These are phyloP conservation scores for Candida sanyaensis DNA, from an alignment of 1,139 yeast species.

Conservation along the genomic window DNA sequence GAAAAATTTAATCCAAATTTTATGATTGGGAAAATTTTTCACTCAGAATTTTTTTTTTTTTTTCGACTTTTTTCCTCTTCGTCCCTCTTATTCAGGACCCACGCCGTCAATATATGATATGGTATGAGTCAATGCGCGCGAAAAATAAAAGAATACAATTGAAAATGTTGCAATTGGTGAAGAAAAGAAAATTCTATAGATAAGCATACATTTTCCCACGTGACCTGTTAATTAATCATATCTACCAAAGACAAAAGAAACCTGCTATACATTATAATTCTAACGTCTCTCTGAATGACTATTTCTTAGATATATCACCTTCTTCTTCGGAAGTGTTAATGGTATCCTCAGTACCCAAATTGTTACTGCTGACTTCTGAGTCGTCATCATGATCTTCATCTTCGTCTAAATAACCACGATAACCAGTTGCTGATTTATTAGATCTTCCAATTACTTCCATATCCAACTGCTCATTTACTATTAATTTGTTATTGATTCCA, in stretches of 20 bases:
- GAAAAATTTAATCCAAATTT: not conserved
- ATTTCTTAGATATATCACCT: not conserved
- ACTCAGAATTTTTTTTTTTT: not conserved
- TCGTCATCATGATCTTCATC: conserved; percentile 15
- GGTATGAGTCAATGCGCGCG: not conserved
- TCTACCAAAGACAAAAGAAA: not conserved
- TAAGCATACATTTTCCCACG: too few species aligned
- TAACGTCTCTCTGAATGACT: not conserved
- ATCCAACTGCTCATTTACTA: not conserved
- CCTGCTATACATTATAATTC: not conserved
- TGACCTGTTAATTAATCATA: not conserved
- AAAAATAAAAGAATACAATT: too few species aligned
- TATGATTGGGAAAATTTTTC: too few species aligned
- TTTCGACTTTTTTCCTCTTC: not conserved
- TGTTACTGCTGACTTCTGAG: conserved; percentile 16
- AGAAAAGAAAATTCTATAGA: too few species aligned
- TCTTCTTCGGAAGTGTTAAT: conserved; percentile 23
- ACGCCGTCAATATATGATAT: not conserved
- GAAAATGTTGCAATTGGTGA: too few species aligned
- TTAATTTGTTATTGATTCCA: conserved; percentile 5
- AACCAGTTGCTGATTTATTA: conserved; percentile 4
- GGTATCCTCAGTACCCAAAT: conserved; percentile 23
- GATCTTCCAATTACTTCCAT: not conserved
- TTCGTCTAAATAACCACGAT: conserved; percentile 10
- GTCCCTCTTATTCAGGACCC: not conserved